Conservation (phyloP, 106 monocot species). For the Phalaenopsis aphrodite region DNA sequence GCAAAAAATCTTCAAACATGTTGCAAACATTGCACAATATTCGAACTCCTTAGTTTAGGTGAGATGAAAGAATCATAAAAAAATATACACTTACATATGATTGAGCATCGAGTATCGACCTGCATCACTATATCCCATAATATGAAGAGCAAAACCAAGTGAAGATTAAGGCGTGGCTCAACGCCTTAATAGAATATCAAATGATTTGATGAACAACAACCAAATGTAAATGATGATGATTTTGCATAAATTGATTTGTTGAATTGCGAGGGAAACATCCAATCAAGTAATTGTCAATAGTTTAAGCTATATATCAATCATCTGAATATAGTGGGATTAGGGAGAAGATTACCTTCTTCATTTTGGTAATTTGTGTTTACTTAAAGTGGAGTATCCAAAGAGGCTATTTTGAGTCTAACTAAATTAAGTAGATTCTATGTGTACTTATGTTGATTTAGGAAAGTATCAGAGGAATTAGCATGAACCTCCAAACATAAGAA, state of each 20-base stretch:
- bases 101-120: neutral
- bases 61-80: neutral
- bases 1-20: neutral
- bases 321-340: neutral
- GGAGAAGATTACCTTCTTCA: neutral
- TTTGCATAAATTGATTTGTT: neutral
- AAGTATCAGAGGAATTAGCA: no score
- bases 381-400: no score
- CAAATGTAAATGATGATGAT: slow-evolving; percentile 1
- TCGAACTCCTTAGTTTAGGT: neutral
- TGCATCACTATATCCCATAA: slow-evolving; percentile 4
- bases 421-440: no score
- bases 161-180: neutral
- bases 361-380: no score
- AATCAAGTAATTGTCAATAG: neutral
- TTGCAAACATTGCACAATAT: neutral
- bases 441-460: no score
- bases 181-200: neutral
- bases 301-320: neutral
- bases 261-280: neutral
- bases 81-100: neutral
- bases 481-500: no score
- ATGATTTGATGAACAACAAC: neutral
- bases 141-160: neutral
- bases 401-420: no score